Evolutionary conservation across 441 rosid genomes (phyloP), one percentile per base, ranked within the genome.

Genomic region (Erysimum pusillum): DNA sequence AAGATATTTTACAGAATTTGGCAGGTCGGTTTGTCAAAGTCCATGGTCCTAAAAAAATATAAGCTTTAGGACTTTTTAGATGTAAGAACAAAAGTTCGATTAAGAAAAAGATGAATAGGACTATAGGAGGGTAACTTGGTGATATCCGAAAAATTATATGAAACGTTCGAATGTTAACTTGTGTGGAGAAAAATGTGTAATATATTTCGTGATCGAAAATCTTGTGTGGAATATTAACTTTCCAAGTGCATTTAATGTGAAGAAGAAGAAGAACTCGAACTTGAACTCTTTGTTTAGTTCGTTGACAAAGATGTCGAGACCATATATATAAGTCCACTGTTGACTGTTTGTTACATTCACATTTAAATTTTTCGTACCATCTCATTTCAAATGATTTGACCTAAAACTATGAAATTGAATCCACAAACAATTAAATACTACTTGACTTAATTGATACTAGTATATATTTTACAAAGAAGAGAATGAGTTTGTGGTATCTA

Each of bases 301-400:
- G 18, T 71, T 61, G 75, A 71, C 75, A 61, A 59, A 60, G n/a
- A 36, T n/a, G 60, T 10, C 1, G 18, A 60, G 39, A n/a, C 51
- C 17, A 35, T 20, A 18, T 9, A 22, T 38, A 6, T 15, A 35
- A 35, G 67, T 71, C 66, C 6, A 18, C 25, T 18, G 67, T 71
- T 36, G 67, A 34, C 36, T 22, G 38, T 59, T 20, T 46, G 39
- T 4, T 15, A 11, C 39, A 60, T 71, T 48, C 58, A 42, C 67
- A 71, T 35, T 14, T 35, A 6, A 7, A n/a, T 58, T 56, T 15
- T 38, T 54, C 22, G 15, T 36, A 36, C 3, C 48, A 52, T 28
- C 32, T 28, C 5, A 44, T 36, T 60, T 71, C 67, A 22, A 48
- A 71, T 48, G 2, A 11, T 46, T 59, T 71, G 57, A 60, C 60